Conservation (phyloP, 495 filamentous ascomycete genomes). For the Penicillium silybi region DNA sequence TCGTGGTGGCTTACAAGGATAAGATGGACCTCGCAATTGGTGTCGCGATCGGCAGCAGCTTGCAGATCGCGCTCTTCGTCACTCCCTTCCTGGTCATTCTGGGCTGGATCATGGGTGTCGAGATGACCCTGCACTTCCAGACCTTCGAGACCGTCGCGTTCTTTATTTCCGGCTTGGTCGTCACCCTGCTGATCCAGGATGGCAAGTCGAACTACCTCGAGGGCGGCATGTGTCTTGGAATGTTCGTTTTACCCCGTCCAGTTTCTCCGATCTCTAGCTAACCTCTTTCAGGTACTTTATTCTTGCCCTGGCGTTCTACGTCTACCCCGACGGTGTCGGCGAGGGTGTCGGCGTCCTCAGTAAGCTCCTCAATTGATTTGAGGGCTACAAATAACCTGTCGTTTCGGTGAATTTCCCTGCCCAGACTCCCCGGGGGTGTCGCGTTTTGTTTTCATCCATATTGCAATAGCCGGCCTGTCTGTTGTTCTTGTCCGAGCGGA, state of each 20-base stretch:
- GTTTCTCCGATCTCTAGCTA: background rate
- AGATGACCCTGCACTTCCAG: conserved; percentile 92
- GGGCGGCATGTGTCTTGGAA: conserved; percentile 79
- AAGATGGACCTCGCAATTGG: conserved; percentile 98
- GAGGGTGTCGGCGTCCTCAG: conserved; percentile 11
- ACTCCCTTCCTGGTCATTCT: conserved; percentile 88
- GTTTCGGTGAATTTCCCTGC: background rate
- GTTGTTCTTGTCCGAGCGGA: background rate
- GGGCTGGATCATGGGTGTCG: conserved; percentile 79
- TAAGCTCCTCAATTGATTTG: conserved; percentile 12
- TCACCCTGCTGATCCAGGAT: conserved; percentile 89
- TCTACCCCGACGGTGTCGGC: conserved; percentile 66
- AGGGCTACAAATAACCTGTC: background rate
- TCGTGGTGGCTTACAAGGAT: conserved; percentile 85
- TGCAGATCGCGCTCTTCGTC: conserved; percentile 93
- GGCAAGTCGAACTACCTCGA: conserved; percentile 95
- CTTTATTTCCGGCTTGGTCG: conserved; percentile 82
- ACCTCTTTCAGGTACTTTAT: conserved; percentile 59
- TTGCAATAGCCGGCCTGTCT: conserved; percentile 1
- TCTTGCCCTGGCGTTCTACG: conserved; percentile 84
- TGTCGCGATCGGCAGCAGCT: conserved; percentile 86
- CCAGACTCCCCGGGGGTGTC: background rate
- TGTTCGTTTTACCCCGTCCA: conserved; percentile 46
- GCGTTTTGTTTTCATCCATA: background rate
- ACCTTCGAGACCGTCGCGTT: conserved; percentile 92